phyloP scores from a whole-genome alignment of 2,329 filamentous ascomycete genomes.

The Anthostomella pinea region DNA sequence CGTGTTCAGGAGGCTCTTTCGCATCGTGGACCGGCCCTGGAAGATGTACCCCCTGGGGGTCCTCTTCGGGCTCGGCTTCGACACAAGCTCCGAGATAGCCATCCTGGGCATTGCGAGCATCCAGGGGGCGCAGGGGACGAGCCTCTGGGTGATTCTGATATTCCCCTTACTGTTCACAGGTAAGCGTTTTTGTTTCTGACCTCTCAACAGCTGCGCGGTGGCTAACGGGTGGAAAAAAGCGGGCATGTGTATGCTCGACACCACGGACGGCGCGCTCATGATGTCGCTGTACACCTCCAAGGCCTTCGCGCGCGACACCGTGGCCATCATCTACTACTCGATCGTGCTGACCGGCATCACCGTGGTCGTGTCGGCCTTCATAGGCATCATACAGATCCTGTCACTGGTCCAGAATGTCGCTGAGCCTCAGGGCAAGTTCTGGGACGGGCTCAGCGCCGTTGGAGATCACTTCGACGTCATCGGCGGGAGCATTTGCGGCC shows the following conservation, averaged over 20 bases:
- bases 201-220: too few relatives aligned
- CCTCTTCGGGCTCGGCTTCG: slow-evolving; percentile 88
- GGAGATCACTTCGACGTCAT: slow-evolving; percentile 84
- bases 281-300: slow-evolving; percentile 86
- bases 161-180: slow-evolving; percentile 88
- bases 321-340: slow-evolving; percentile 94
- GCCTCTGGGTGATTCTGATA: slow-evolving; percentile 89
- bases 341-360: slow-evolving; percentile 83
- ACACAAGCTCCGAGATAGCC: slow-evolving; percentile 92
- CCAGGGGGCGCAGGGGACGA: slow-evolving; percentile 80
- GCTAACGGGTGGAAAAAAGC: too few relatives aligned
- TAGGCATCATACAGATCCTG: slow-evolving; percentile 81
- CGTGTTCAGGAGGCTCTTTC: slow-evolving; percentile 73
- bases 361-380: slow-evolving; percentile 78
- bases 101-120: slow-evolving; percentile 87
- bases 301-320: slow-evolving; percentile 71
- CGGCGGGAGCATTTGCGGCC: slow-evolving; percentile 79
- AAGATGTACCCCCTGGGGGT: slow-evolving; percentile 64
- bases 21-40: slow-evolving; percentile 73
- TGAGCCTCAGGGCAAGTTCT: slow-evolving; percentile 73
- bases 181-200: slow-evolving; percentile 36
- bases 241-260: slow-evolving; percentile 94
- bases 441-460: slow-evolving; percentile 77
- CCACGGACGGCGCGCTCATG: slow-evolving; percentile 90
- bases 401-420: slow-evolving; percentile 75